phyloP scores from a whole-genome alignment of 2,329 filamentous ascomycete genomes.

The Phaeosphaeria sp. region DNA sequence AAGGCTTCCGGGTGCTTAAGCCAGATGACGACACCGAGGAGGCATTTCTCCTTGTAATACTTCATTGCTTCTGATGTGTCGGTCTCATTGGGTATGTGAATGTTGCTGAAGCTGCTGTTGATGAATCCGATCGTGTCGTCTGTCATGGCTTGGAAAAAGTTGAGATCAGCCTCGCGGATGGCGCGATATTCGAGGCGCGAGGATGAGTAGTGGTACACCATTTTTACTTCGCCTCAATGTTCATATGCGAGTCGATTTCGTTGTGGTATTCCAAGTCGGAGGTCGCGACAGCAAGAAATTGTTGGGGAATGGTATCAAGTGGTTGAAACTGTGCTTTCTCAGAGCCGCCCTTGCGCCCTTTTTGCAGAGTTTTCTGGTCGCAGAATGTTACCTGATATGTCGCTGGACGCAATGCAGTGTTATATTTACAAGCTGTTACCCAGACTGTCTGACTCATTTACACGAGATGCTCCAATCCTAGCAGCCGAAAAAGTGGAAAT shows the following conservation, averaged over 20 bases:
- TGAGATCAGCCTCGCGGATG: constrained; percentile 28
- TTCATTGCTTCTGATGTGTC: constrained; percentile 26
- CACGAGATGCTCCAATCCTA: neutral
- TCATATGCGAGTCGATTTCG: neutral
- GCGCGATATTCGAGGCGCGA: constrained; percentile 34
- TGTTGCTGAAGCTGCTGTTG: constrained; percentile 35
- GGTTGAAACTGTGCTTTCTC: neutral
- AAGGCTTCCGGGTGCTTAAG: constrained; percentile 1
- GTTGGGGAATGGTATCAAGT: neutral
- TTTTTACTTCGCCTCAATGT: neutral
- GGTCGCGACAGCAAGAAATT: neutral
- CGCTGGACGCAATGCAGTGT: neutral
- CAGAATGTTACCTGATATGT: neutral
- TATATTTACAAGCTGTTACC: neutral
- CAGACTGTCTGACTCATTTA: neutral
- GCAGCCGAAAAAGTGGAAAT: neutral
- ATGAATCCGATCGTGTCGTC: constrained; percentile 30
- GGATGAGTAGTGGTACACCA: constrained; percentile 24
- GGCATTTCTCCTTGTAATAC: constrained; percentile 18
- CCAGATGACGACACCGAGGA: constrained; percentile 36
- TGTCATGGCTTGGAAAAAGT: constrained; percentile 32
- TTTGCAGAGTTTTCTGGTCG: neutral
- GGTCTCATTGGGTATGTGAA: constrained; percentile 17
- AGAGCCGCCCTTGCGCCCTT: neutral
- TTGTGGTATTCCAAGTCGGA: neutral